phyloP scores from a whole-genome alignment of 306 rosid genomes.

The Quillaja saponaria region DNA sequence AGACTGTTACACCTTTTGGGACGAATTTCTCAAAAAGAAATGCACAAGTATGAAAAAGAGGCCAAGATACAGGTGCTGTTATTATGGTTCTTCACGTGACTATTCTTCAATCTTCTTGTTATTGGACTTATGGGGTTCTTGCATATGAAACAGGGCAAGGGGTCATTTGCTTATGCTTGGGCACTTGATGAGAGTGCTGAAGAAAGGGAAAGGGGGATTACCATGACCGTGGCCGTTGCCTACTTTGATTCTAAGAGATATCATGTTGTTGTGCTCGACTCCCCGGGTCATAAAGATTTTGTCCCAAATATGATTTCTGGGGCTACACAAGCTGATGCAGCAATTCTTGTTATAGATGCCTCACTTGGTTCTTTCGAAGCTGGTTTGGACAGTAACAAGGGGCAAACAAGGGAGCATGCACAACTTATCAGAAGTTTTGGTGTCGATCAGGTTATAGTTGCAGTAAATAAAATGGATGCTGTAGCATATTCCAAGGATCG shows the following conservation, averaged over 20 bases:
- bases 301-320: conserved; percentile 99
- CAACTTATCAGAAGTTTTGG: conserved; percentile 97
- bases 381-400: conserved; percentile 81
- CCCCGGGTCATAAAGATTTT: conserved; percentile 98
- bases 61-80: conserved; percentile 72
- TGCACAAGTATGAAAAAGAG: conserved; percentile 97
- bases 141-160: conserved; percentile 70
- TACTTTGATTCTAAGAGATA: conserved; percentile 87
- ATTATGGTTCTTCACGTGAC: conserved; percentile 23
- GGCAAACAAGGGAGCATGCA: conserved; percentile 93
- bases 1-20: conserved; percentile 84
- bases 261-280: conserved; percentile 94
- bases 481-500: conserved; percentile 79
- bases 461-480: conserved; percentile 91
- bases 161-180: conserved; percentile 97
- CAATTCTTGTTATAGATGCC: conserved; percentile 88
- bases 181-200: conserved; percentile 97
- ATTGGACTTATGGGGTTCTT: conserved; percentile 17
- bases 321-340: conserved; percentile 98
- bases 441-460: conserved; percentile 89
- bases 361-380: conserved; percentile 90
- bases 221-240: conserved; percentile 98
- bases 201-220: conserved; percentile 98
- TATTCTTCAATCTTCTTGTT: conserved; percentile 27
- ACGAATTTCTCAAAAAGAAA: conserved; percentile 79